Evolutionary conservation across 2,329 filamentous ascomycete species (phyloP).

Genomic region (Ceratocystis albifundus): DNA sequence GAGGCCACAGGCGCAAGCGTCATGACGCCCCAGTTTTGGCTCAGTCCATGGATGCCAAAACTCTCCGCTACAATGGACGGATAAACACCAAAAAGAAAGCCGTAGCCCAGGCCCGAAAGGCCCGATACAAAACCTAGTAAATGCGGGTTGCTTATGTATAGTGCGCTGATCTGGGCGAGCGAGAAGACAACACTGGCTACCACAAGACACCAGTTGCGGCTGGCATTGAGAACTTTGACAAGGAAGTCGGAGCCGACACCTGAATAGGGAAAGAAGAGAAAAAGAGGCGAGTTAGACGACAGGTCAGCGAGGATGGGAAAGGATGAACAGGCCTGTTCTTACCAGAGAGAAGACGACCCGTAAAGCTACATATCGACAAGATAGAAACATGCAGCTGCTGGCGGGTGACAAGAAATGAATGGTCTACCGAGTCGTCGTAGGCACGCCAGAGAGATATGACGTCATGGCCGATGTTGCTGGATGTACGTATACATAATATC

Average conservation of each 20-base stretch:
- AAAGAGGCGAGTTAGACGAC: slow-evolving; percentile 19
- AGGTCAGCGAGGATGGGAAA: background rate
- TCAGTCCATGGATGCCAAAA: slow-evolving; percentile 80
- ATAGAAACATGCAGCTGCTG: slow-evolving; percentile 92
- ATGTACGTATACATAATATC: slow-evolving; percentile 10
- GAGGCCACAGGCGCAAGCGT: slow-evolving; percentile 77
- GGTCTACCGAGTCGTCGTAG: slow-evolving; percentile 60
- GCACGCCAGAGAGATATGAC: slow-evolving; percentile 79
- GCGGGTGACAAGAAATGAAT: slow-evolving; percentile 63
- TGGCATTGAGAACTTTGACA: slow-evolving; percentile 66
- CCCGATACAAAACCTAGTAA: slow-evolving; percentile 66
- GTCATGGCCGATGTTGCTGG: slow-evolving; percentile 86
- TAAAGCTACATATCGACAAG: slow-evolving; percentile 77
- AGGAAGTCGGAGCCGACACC: slow-evolving; percentile 86
- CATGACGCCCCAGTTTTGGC: slow-evolving; percentile 95
- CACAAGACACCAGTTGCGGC: slow-evolving; percentile 83
- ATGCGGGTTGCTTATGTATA: slow-evolving; percentile 65
- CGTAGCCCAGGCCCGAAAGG: slow-evolving; percentile 79
- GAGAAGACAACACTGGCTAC: slow-evolving; percentile 67
- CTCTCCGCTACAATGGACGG: slow-evolving; percentile 80
- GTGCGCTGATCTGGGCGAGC: slow-evolving; percentile 63
- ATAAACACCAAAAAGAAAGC: slow-evolving; percentile 86
- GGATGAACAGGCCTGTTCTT: slow-evolving; percentile 27
- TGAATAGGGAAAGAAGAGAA: slow-evolving; percentile 28
- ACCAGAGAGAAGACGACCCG: slow-evolving; percentile 69